Evolutionary conservation across 164 flowering plant genomes (phyloP), one percentile per base, ranked within the genome.

Genomic region (Stephania japonica): DNA sequence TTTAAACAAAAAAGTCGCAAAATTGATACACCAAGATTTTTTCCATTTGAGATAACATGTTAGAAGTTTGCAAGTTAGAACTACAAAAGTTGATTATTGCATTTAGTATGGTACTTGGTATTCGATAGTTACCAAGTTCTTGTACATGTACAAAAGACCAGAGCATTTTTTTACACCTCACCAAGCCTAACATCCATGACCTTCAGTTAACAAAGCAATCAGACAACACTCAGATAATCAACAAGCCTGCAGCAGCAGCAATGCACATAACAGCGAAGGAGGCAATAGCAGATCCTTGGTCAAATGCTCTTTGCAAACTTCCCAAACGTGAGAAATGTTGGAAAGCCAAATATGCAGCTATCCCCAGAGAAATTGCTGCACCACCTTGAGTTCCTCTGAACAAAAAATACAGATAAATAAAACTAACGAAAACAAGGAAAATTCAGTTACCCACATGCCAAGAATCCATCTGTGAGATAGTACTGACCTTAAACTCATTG

Each of bases 301-400:
- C 91, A 74, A 94, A 89, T 63, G 97, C 86, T 69, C 70, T 87
- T 78, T 71, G 75, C 75, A 90, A 80, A 81, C 88, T 86, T 77
- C 96, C 92, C 4, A 77, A 62, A 73, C 90, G 75, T 27, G 87
- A 75, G 83, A 92, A 92, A 83, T 94, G 97, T 78, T 87, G 97
- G 82, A 84, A 90, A 70, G 91, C 94, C 81, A 90, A 63, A 80
- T 85, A 94, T 56, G 76, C 93, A 0, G 93, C 87, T 72, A 94
- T 80, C 42, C 76, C 80, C 83, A 90, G 64, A 68, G 91, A 83
- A 64, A 89, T 72, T 21, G 90, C 77, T 47, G 82, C 76, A 70
- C 97, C 94, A 79, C 76, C 85, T 78, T 90, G 87, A 68, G 84
- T 87, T 70, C 97, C 94, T 80, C 97, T 90, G 90, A 70, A 13